Base-by-base conservation (phyloP, 1,284 basidiomycete genomes). In the Ceratobasidium sp. region DNA sequence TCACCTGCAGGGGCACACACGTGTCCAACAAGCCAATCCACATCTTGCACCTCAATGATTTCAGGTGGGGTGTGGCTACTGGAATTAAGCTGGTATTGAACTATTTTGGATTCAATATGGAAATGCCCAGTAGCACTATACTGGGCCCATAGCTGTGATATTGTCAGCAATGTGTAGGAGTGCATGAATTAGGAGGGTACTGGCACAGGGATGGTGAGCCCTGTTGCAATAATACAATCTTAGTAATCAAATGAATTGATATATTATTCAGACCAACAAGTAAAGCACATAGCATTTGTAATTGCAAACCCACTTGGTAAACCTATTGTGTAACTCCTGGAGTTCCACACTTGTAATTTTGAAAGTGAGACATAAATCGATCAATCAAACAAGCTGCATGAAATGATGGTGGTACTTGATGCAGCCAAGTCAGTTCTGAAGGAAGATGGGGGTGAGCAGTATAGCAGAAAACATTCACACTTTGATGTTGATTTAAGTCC, bases 371-470 rank as follows among this genome's bases (percentile, higher is more conserved):
- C 72, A 74, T 0, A 14, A 4, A 4, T 62, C 44, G 19, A 57
- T 56, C 7, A 69, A 41, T 15, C 19, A 14, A 11, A 69, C 65
- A 11, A 69, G 53, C 33, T 29, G 22, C 2, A 69, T 31, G 15
- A 69, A 69, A 15, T 69, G 53, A 0, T 79, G 73, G 75, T 85
- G 87, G 67, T 85, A 87, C 50, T 77, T 79, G 1, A 24, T 51
- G 0, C 81, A 65, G 6, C 81, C 82, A 50, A 83, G 82, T 0
- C 79, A 77, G 0, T 78, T 15, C 1, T 66, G 72, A 0, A 87
- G 82, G 0, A 87, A 78, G 2, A 83, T 78, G 0, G 85, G 86
- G 0, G 77, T 84, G 7, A 88, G 62, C 15, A 80, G 77, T 1
- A 78, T 80, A 83, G 84, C 86, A 59, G 86, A 81, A 0, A 82